Conservation (phyloP, 108 stramenopile species). For the Nitzschia sp. region DNA sequence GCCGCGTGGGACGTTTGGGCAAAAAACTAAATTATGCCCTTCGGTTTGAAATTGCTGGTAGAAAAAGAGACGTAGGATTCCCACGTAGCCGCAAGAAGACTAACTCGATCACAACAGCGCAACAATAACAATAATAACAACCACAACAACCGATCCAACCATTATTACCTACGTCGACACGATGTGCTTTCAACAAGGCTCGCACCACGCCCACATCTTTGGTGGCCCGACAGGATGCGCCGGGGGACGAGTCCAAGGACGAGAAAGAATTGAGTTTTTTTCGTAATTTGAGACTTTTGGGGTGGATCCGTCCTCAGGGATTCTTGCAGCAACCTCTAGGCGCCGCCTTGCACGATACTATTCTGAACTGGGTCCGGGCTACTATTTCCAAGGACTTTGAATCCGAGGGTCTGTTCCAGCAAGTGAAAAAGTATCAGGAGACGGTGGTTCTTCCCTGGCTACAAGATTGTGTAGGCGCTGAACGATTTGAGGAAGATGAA, state of each 20-base stretch:
- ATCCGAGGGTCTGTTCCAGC: conserved; percentile 39
- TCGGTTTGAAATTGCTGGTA: no score
- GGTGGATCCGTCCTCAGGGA: conserved; percentile 55
- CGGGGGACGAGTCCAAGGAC: background rate
- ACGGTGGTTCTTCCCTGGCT: conserved; percentile 54
- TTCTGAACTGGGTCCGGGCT: conserved; percentile 28
- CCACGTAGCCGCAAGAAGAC: no score
- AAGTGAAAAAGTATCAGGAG: conserved; percentile 51
- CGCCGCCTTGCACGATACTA: conserved; percentile 52
- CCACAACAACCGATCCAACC: no score
- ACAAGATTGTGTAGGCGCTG: conserved; percentile 38
- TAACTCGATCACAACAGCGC: no score
- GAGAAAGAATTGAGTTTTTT: conserved; percentile 25
- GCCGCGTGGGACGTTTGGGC: no score
- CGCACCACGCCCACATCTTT: no score
- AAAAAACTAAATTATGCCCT: no score
- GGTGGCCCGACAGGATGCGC: conserved; percentile 37
- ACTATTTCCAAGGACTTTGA: conserved; percentile 64
- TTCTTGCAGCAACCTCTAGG: conserved; percentile 47
- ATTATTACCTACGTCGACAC: no score
- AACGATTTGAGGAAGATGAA: conserved; percentile 23
- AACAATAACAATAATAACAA: no score
- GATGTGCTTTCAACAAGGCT: no score
- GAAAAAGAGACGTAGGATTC: no score
- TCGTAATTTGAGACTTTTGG: conserved; percentile 42